A percentile compares a stretch with the other conserved stretches of the same genome.
These are phyloP conservation scores for Mikania micrantha DNA, from an alignment of 129 eudicot genomes.

Conservation along the genomic window DNA sequence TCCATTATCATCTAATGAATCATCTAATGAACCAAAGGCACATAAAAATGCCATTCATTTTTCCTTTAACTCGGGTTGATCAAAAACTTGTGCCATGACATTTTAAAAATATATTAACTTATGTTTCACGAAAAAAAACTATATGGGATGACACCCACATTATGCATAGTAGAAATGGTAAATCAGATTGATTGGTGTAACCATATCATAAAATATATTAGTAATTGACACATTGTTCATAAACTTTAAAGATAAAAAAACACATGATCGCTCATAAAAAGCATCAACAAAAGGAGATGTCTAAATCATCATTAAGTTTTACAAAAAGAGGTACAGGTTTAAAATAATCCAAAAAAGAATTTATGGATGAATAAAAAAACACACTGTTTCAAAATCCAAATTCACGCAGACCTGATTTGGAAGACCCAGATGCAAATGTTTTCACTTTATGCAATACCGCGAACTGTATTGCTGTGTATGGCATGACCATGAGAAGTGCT, in stretches of 20 bases:
- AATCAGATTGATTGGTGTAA: not conserved
- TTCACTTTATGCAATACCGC: conserved; percentile 78
- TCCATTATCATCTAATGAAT: conserved; percentile 1
- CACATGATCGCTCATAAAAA: not conserved
- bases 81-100: not conserved
- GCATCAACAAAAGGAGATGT: not conserved
- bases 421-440: conserved; percentile 77
- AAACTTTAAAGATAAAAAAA: not conserved
- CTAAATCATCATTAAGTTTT: not conserved
- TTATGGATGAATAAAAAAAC: not conserved
- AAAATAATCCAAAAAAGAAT: not conserved
- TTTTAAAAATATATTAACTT: not conserved
- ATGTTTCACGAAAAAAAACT: not conserved
- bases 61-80: not conserved
- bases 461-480: conserved; percentile 90
- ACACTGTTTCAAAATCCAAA: not conserved
- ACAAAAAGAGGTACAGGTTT: not conserved
- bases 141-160: not conserved
- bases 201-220: not conserved
- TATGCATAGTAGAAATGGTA: not conserved
- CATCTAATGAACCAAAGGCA: not conserved
- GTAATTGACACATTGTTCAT: not conserved
- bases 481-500: conserved; percentile 97
- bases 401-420: conserved; percentile 63
- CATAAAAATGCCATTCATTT: not conserved